Percentiles rank a stretch among this genome's conserved stretches.
These are phyloP conservation scores for Litchi chinensis DNA, from an alignment of 345 rosid genomes.

Conservation along the genomic window DNA sequence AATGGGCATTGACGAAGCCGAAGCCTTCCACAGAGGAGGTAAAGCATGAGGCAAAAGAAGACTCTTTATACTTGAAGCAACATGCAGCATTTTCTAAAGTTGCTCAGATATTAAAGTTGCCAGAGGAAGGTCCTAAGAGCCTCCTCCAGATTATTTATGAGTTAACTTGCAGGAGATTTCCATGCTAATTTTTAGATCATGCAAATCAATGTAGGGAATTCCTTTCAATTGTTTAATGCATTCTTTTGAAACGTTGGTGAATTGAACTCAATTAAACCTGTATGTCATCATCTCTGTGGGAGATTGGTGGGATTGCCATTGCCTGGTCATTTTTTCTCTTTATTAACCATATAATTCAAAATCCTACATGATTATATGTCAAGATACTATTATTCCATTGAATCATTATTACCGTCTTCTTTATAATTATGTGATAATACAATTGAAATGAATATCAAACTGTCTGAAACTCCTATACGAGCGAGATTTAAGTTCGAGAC, in stretches of 20 bases:
- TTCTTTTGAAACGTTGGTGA: not conserved
- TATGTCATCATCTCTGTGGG: too few relatives aligned
- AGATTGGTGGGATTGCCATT: too few relatives aligned
- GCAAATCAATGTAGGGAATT: not conserved
- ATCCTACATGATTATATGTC: too few relatives aligned
- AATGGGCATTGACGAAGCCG: slow-evolving; percentile 68
- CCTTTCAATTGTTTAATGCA: not conserved
- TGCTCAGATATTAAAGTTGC: slow-evolving; percentile 54
- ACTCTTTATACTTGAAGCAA: slow-evolving; percentile 39
- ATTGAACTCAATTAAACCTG: not conserved
- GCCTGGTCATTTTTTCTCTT: too few relatives aligned
- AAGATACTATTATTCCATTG: too few relatives aligned
- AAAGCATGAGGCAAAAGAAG: slow-evolving; percentile 32
- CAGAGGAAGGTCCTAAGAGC: slow-evolving; percentile 38
- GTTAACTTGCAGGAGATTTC: slow-evolving; percentile 39
- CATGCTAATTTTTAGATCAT: slow-evolving; percentile 18
- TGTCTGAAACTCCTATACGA: too few relatives aligned
- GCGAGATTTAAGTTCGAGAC: too few relatives aligned
- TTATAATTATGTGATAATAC: too few relatives aligned
- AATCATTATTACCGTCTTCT: too few relatives aligned
- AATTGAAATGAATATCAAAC: too few relatives aligned
- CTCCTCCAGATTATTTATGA: slow-evolving; percentile 53
- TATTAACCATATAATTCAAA: too few relatives aligned
- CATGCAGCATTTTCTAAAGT: slow-evolving; percentile 65
- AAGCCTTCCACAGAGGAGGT: slow-evolving; percentile 31